phyloP scores from a whole-genome alignment of 163 green algal genomes.

The Volvox carteri region DNA sequence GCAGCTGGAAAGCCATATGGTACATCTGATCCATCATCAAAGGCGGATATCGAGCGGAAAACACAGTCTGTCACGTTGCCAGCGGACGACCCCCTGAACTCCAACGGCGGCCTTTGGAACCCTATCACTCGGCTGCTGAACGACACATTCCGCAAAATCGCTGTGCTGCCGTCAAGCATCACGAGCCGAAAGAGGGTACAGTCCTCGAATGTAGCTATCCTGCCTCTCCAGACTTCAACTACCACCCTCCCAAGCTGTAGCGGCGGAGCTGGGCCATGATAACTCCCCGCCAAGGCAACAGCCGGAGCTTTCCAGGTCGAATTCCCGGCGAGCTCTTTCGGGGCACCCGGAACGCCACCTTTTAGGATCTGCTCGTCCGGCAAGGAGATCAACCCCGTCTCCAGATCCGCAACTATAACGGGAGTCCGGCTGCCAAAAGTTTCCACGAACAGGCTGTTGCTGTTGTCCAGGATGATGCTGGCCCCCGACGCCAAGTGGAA shows the following conservation, averaged over 20 bases:
- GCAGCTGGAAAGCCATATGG: too few relatives aligned
- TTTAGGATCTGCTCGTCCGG: neutral
- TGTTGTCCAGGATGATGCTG: neutral
- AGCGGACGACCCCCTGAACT: neutral
- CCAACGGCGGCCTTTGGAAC: neutral
- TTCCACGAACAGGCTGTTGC: neutral
- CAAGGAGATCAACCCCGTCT: neutral
- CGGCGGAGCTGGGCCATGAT: too few relatives aligned
- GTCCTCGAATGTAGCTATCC: neutral
- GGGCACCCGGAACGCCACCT: too few relatives aligned
- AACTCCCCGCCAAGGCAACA: neutral
- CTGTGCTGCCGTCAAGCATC: neutral
- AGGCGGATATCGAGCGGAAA: neutral
- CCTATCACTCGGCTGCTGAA: too few relatives aligned
- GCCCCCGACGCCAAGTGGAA: neutral
- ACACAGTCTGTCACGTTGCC: neutral
- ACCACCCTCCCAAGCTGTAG: neutral
- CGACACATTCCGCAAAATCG: neutral
- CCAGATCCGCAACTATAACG: neutral
- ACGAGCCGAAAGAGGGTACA: neutral
- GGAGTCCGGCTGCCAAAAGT: neutral
- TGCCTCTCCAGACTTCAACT: neutral
- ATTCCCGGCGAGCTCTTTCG: too few relatives aligned
- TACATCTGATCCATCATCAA: too few relatives aligned
- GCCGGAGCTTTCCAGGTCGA: too few relatives aligned